Evolutionary conservation across 257 asterid genomes (phyloP).

Genomic region (Solanum virginianum): DNA sequence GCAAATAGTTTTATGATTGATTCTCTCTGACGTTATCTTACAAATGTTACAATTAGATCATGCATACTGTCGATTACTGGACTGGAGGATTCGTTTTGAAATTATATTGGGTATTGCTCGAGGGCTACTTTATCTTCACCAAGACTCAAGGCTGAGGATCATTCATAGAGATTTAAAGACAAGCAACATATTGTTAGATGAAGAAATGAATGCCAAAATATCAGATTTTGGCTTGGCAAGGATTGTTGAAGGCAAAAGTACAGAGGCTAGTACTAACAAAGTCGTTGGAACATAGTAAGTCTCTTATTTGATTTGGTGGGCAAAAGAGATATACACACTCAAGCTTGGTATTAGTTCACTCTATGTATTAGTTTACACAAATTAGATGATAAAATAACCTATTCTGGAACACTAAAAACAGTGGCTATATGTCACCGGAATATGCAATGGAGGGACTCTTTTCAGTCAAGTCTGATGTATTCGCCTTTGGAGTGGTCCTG

Average conservation of each 20-base stretch:
- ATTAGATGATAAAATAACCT: not conserved
- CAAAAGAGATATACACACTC: not conserved
- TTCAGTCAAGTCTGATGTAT: slow-evolving; percentile 20
- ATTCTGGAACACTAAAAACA: not conserved
- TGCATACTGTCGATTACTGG: not conserved
- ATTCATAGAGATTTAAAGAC: slow-evolving; percentile 6
- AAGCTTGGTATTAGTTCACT: not conserved
- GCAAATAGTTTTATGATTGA: not conserved
- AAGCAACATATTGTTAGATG: not conserved
- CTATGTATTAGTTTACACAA: not conserved
- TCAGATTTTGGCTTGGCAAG: slow-evolving; percentile 8
- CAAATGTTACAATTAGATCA: not conserved
- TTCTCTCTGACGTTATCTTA: not conserved
- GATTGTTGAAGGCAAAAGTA: not conserved
- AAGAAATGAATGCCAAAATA: slow-evolving; percentile 1
- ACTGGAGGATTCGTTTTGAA: not conserved
- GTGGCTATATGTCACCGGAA: slow-evolving; percentile 23
- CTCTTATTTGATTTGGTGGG: not conserved
- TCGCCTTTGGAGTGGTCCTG: slow-evolving; percentile 12
- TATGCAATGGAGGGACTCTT: slow-evolving; percentile 14
- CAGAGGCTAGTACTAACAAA: not conserved
- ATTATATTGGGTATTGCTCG: slow-evolving; percentile 3
- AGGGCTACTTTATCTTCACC: slow-evolving; percentile 4
- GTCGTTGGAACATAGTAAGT: slow-evolving; percentile 13
- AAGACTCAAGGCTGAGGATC: slow-evolving; percentile 1